phyloP scores from a whole-genome alignment of 2,329 filamentous ascomycete genomes.

The Stachybotrys echinatus region DNA sequence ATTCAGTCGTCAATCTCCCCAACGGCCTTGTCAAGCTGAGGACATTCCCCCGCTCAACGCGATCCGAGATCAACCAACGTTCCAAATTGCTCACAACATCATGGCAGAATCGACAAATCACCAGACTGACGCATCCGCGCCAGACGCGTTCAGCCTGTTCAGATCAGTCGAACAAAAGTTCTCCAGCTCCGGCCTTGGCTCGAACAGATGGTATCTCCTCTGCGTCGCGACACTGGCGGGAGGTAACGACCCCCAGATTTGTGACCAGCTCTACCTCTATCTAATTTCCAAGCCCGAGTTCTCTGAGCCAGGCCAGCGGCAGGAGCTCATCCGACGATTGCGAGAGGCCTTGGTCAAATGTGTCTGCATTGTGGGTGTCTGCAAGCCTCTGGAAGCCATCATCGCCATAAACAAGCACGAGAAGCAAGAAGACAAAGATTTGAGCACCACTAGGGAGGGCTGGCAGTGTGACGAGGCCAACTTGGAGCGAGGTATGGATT shows the following conservation, averaged over 20 bases:
- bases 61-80: too few relatives aligned
- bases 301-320: conserved; percentile 33
- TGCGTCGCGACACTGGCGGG: not conserved
- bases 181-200: conserved; percentile 2
- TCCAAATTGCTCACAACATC: too few relatives aligned
- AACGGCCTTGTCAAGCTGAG: too few relatives aligned
- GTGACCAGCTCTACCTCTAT: conserved; percentile 49
- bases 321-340: conserved; percentile 42
- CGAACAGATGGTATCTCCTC: conserved; percentile 10
- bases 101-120: too few relatives aligned
- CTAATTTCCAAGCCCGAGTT: conserved; percentile 44
- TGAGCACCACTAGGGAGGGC: conserved; percentile 43
- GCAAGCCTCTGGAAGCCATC: conserved; percentile 57
- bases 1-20: too few relatives aligned
- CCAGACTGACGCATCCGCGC: too few relatives aligned
- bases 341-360: conserved; percentile 56
- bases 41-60: too few relatives aligned
- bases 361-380: conserved; percentile 54
- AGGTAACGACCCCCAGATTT: conserved; percentile 32
- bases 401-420: conserved; percentile 49
- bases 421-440: conserved; percentile 50
- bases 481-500: conserved; percentile 43
- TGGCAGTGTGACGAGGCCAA: conserved; percentile 56
- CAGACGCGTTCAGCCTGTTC: too few relatives aligned
- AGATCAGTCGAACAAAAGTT: conserved; percentile 9